Evolutionary conservation across 768 basidiomycete genomes (phyloP), one percentile per base, ranked within the genome.

Genomic region (Tulasnella sp.): DNA sequence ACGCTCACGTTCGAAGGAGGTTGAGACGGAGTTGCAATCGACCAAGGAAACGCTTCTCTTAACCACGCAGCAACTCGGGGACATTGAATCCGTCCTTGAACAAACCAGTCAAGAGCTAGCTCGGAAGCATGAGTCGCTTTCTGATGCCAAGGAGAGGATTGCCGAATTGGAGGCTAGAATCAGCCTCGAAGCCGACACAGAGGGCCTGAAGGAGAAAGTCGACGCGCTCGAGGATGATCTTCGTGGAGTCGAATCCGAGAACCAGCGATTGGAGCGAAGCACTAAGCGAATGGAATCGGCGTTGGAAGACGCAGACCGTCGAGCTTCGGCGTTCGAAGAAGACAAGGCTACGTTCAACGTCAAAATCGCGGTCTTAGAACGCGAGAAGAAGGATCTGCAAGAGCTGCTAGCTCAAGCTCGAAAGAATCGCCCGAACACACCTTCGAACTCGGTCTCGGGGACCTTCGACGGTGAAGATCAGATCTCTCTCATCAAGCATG

Each of bases 251-350:
- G 79, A 83, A 14, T 82, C 85, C 37, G 83, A 68, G 19, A 29
- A n/a, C 17, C 62, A 64, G 16, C 63, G 71, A n/a, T 37, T 86
- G 11, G 80, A 83, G 17, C 85, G 89, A 75, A 82, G 89, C 2
- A 86, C 83, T 22, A 80, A 83, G 59, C 90, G 92, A 78, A 83
- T 92, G 84, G 89, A 93, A 75, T 86, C 89, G 1, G 92, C 91
- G 0, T 79, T 94, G 68, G 87, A 90, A 67, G 90, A 87, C 6
- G 87, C 89, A 0, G 90, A 93, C 79, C 82, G 83, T 76, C 88
- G 88, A 80, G 90, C 91, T 85, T 77, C 80, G 34, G 81, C 83
- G 0, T 68, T 63, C 9, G 90, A 87, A 6, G 87, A 88, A 0
- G 90, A 93, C 78, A 83, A 83, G 77, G 89, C 88, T 80, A 90